These are phyloP conservation scores for Spathaspora gorwiae DNA, from an alignment of 805 yeast genomes.

Conservation along the genomic window DNA sequence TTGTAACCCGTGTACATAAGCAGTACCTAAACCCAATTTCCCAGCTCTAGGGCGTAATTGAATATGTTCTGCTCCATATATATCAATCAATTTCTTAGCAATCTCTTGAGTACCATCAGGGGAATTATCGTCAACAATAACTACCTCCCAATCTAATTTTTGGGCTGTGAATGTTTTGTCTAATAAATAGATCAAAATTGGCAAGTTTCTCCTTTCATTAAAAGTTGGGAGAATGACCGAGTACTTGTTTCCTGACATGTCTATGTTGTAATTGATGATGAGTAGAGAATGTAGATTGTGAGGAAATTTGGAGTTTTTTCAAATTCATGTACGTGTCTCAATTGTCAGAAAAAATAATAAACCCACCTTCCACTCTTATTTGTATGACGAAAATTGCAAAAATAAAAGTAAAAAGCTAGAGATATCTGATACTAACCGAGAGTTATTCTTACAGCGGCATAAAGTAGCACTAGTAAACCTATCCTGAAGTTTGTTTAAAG, in stretches of 20 bases:
- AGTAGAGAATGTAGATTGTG: background rate
- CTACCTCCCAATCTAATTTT: conserved; percentile 66
- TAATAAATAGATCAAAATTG: conserved; percentile 64
- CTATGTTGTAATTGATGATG: background rate
- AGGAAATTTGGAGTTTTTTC: too few relatives aligned
- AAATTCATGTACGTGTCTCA: too few relatives aligned
- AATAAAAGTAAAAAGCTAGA: too few relatives aligned
- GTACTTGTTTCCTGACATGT: conserved; percentile 42
- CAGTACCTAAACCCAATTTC: conserved; percentile 75
- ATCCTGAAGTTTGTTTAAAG: too few relatives aligned
- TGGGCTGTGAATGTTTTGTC: conserved; percentile 60
- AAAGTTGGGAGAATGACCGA: conserved; percentile 75
- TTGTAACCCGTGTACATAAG: conserved; percentile 73
- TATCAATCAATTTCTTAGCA: conserved; percentile 53
- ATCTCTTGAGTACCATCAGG: conserved; percentile 80
- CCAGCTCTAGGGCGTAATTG: conserved; percentile 70
- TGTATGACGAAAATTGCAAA: too few relatives aligned
- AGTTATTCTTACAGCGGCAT: too few relatives aligned
- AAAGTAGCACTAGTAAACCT: too few relatives aligned
- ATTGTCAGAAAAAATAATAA: too few relatives aligned
- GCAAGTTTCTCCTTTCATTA: conserved; percentile 61
- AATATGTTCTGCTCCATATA: conserved; percentile 58
- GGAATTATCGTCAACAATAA: conserved; percentile 74
- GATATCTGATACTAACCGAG: too few relatives aligned
- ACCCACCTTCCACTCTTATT: too few relatives aligned